These are phyloP conservation scores for Dothistroma pini DNA, from an alignment of 2,329 filamentous ascomycete species.

Conservation along the genomic window DNA sequence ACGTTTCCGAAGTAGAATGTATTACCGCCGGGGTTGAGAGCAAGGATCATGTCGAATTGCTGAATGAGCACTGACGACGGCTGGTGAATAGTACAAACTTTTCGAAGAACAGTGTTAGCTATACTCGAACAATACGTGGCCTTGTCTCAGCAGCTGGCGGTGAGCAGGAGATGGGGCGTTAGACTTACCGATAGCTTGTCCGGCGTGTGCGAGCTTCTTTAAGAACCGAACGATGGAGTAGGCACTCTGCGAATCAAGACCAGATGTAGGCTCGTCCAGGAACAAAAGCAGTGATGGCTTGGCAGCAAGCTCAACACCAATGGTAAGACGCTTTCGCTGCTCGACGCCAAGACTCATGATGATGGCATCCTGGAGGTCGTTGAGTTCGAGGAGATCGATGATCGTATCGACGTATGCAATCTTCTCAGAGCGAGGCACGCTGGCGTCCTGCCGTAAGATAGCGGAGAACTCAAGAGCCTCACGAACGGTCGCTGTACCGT, in stretches of 20 bases:
- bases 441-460: conserved; percentile 57
- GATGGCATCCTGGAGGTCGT: conserved; percentile 64
- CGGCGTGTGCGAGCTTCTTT: conserved; percentile 62
- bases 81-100: conserved; percentile 68
- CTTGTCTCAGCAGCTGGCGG: neutral
- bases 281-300: conserved; percentile 66
- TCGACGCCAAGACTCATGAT: conserved; percentile 64
- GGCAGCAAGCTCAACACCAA: conserved; percentile 69
- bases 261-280: conserved; percentile 68
- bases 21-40: conserved; percentile 64
- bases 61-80: conserved; percentile 66
- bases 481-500: conserved; percentile 62
- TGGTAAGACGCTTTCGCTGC: conserved; percentile 68
- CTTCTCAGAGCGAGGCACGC: conserved; percentile 57
- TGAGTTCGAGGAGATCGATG: conserved; percentile 61
- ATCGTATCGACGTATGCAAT: conserved; percentile 64
- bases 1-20: conserved; percentile 72
- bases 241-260: conserved; percentile 66
- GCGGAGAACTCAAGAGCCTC: conserved; percentile 68
- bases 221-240: conserved; percentile 66
- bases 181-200: conserved; percentile 57
- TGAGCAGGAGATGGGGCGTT: no score
- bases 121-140: neutral
- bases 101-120: neutral
- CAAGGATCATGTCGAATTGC: conserved; percentile 70